Base-by-base conservation (phyloP, 257 asterid genomes). In the Lycium ferocissimum region DNA sequence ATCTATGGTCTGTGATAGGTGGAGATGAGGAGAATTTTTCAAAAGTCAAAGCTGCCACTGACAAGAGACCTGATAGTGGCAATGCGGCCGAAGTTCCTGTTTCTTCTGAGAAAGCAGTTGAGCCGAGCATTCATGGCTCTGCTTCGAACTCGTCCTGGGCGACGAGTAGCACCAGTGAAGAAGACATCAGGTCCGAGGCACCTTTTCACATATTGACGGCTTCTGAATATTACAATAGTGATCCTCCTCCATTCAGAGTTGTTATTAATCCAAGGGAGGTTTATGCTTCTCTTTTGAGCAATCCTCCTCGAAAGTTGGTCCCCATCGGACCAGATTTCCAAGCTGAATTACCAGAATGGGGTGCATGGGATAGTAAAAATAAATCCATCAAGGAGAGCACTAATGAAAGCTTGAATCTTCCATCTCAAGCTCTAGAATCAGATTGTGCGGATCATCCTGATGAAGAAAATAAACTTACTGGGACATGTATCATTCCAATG, bases 261-360 rank as follows among this genome's bases (percentile, higher is more conserved):
- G 17, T 79, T 53, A 72, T 84, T 22, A 89, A 78, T 59, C 59
- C 85, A 35, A 85, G 69, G 57, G 91, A 84, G 70, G 33, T 86
- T 18, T 87, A 89, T 78, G 86, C 88, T 22, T 84, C 81, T 67
- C 90, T 87, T 83, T 62, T 88, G 83, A 88, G 86, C 12, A 57
- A 75, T 84, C 86, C 91, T 79, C 91, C 92, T 38, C 87, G 79
- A 80, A 90, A 90, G 81, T 81, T 35, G 66, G 87, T 90, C 17
- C 85, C 92, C 2, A 26, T 88, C 78, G 89, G 91, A 71, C 81
- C 78, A 26, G 87, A 87, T 73, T 88, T 65, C 85, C 92, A 90
- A 86, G 92, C 91, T 10, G 89, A 88, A 75, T 13, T 90, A 72
- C 92, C 91, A 37, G 90, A 87, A 61, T 85, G 87, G 86, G 83